Evolutionary conservation across 2,329 filamentous ascomycete species (phyloP).

Genomic region (Trichoderma endophyticum): DNA sequence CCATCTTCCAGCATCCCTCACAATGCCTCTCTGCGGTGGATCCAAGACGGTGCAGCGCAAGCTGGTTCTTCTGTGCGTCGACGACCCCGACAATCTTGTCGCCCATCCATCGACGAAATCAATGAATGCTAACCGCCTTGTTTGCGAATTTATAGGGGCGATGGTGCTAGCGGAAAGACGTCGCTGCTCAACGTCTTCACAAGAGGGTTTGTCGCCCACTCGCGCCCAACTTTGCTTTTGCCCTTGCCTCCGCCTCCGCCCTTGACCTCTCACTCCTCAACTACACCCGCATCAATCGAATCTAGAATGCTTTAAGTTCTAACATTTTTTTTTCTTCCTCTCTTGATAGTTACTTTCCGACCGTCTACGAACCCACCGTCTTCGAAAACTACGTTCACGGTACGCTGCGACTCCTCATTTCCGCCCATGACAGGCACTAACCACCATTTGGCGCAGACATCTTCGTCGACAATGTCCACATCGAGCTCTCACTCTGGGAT

Average conservation of each 20-base stretch:
- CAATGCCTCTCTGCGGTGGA: constrained; percentile 55
- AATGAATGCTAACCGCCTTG: not conserved
- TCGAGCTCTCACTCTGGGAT: constrained; percentile 97
- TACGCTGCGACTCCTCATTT: constrained; percentile 40
- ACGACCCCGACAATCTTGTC: not conserved
- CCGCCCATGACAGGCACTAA: not conserved
- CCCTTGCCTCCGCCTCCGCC: not conserved
- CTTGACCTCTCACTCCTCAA: not conserved
- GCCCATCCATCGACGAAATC: not conserved
- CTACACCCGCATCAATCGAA: not conserved
- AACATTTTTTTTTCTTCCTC: not conserved
- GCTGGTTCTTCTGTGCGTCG: constrained; percentile 77
- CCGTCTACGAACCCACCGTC: constrained; percentile 96
- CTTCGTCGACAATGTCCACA: constrained; percentile 95
- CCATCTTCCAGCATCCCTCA: not conserved
- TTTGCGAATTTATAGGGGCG: constrained; percentile 58
- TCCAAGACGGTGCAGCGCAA: constrained; percentile 90
- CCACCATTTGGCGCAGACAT: constrained; percentile 63
- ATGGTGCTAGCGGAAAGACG: constrained; percentile 96
- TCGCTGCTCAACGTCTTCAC: constrained; percentile 98
- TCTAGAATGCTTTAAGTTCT: not conserved
- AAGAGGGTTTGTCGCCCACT: constrained; percentile 67
- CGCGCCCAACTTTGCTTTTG: not conserved
- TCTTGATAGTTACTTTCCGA: constrained; percentile 78
- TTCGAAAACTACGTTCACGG: constrained; percentile 99